Percentiles rank a stretch among this genome's conserved stretches.
phyloP scores from a whole-genome alignment of 768 basidiomycete species.

The Collybia nuda region DNA sequence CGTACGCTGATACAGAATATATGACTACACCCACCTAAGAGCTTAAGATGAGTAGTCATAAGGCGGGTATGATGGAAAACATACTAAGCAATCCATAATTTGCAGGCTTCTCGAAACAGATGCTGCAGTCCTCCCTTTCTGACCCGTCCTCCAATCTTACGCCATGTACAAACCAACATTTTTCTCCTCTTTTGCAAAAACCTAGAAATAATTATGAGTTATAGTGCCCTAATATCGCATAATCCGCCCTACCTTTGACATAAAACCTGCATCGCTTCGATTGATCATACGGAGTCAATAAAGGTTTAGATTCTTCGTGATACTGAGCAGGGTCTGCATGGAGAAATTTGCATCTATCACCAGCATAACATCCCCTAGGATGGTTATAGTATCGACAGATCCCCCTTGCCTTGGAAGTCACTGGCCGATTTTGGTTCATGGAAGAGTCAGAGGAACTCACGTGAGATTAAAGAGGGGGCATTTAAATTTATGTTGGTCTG shows the following conservation, averaged over 20 bases:
- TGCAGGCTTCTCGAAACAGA: conserved; percentile 73
- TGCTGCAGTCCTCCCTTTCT: conserved; percentile 59
- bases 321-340: conserved; percentile 43
- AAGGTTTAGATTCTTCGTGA: background rate
- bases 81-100: conserved; percentile 70
- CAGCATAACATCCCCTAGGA: conserved; percentile 66
- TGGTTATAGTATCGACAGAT: conserved; percentile 66
- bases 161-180: conserved; percentile 76
- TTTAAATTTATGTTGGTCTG: no score
- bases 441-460: background rate
- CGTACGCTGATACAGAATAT: conserved; percentile 72
- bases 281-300: conserved; percentile 64
- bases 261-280: conserved; percentile 70
- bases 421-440: conserved; percentile 37
- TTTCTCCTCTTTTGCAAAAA: conserved; percentile 65
- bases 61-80: conserved; percentile 9
- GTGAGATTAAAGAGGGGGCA: background rate
- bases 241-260: conserved; percentile 43
- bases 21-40: conserved; percentile 69
- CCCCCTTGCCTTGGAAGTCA: conserved; percentile 67
- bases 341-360: conserved; percentile 70
- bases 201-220: conserved; percentile 36
- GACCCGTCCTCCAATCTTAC: conserved; percentile 28
- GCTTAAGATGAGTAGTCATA: background rate
- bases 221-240: background rate